Evolutionary conservation across 805 yeast genomes (phyloP), one percentile per base, ranked within the genome.

Genomic region (Candida ovalis): DNA sequence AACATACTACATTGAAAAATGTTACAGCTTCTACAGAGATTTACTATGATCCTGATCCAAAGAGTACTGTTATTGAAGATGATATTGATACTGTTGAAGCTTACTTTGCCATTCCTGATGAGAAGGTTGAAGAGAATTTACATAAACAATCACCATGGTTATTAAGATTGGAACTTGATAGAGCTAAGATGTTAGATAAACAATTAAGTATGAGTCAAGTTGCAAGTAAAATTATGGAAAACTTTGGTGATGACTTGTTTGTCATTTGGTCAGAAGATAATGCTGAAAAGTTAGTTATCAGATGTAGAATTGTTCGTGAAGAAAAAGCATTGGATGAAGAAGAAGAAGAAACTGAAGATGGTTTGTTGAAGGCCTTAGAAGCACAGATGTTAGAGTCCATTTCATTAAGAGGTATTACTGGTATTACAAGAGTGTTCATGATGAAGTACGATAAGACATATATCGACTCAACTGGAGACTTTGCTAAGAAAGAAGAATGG

Each of bases 241-340:
- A 88, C 54, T 94, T 94, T 68, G 95, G 91, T 46, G 96, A 90
- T 59, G 99, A 94, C 70, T 73, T 94, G 71, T 94, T 92, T 62
- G 96, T 94, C 37, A 94, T 94, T 63, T 94, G 99, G 98, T 89
- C 97, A 42, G 99, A 95, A 76, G 99, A 94, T 75, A 92, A 94
- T 62, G 97, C 97, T 40, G 97, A 92, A 57, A 91, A 90, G 70
- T 84, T 94, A 70, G 85, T 94, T 53, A 87, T 94, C 58, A 96
- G 99, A 77, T 92, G 98, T 77, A 88, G 99, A 76, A 96, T 95
- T 58, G 89, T 94, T 41, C 88, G 99, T 71, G 97, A 91, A 66
- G 97, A 96, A 49, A 92, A 92, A 71, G 76, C 88, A 6, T 68
- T 90, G 66, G 97, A 92, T 59, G 96, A 89, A 61, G 97, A 94